Percentiles rank a stretch among this genome's conserved stretches.
Evolutionary conservation across 805 yeast genomes (phyloP).

Genomic region (Spathaspora arborariae): DNA sequence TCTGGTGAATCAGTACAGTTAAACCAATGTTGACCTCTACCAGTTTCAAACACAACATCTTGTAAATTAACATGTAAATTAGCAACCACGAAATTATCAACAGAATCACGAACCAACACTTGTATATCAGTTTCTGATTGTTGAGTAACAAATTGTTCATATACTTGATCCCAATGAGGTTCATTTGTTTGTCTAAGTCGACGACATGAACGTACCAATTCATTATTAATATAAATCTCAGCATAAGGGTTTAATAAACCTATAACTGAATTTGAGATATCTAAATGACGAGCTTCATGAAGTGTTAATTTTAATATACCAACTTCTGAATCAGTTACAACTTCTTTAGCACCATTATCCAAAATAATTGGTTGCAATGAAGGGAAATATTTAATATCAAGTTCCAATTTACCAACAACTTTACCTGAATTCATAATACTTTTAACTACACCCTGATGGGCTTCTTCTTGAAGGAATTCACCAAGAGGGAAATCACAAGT

Average conservation of each 20-base stretch:
- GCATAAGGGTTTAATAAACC: slow-evolving; percentile 65
- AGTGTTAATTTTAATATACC: slow-evolving; percentile 68
- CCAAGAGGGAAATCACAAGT: slow-evolving; percentile 51
- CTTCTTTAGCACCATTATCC: slow-evolving; percentile 48
- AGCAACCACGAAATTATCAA: slow-evolving; percentile 52
- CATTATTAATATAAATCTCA: slow-evolving; percentile 56
- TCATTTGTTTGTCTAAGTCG: slow-evolving; percentile 63
- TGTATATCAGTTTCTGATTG: slow-evolving; percentile 54
- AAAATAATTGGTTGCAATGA: slow-evolving; percentile 40
- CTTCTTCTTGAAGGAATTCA: slow-evolving; percentile 56
- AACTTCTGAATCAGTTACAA: slow-evolving; percentile 57
- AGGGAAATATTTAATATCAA: slow-evolving; percentile 53
- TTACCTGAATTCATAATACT: slow-evolving; percentile 48
- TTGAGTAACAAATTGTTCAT: slow-evolving; percentile 60
- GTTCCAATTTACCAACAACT: slow-evolving; percentile 55
- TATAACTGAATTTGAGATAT: slow-evolving; percentile 45
- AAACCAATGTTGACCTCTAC: slow-evolving; percentile 49
- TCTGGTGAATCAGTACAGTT: slow-evolving; percentile 46
- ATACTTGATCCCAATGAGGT: slow-evolving; percentile 65
- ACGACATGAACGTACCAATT: slow-evolving; percentile 55
- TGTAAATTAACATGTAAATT: slow-evolving; percentile 49
- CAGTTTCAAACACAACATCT: slow-evolving; percentile 48
- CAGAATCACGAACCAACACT: slow-evolving; percentile 59
- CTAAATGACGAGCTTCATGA: slow-evolving; percentile 58
- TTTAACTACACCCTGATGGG: slow-evolving; percentile 39